These are phyloP conservation scores for Eimeria acervulina DNA, from an alignment of 169 alveolate species.

Conservation along the genomic window DNA sequence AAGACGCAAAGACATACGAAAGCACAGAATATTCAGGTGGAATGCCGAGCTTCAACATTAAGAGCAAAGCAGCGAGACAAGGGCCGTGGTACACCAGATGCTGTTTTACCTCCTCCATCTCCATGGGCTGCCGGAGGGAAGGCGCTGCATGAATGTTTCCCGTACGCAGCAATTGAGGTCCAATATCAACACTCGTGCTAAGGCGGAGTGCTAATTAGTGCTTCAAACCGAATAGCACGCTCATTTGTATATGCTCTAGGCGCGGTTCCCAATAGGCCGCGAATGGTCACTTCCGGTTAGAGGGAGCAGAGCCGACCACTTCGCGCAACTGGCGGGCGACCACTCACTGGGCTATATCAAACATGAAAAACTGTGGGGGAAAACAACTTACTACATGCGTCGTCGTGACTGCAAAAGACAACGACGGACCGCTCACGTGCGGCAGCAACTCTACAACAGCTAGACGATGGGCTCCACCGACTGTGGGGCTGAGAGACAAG, in stretches of 20 bases:
- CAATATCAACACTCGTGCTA: too few species aligned
- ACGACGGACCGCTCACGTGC: not conserved
- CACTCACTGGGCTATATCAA: too few species aligned
- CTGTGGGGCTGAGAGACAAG: slow-evolving; percentile 61
- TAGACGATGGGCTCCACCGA: slow-evolving; percentile 26
- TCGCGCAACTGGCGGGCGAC: not conserved
- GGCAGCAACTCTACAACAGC: not conserved
- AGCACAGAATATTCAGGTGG: not conserved
- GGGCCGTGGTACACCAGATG: not conserved
- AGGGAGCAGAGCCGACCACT: not conserved
- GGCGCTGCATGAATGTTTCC: slow-evolving; percentile 18
- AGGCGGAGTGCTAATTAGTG: not conserved
- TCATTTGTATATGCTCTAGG: not conserved
- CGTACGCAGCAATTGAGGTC: not conserved
- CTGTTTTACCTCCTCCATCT: slow-evolving; percentile 6
- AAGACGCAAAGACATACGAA: not conserved
- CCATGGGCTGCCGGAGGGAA: not conserved
- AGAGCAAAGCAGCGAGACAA: not conserved
- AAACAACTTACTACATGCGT: not conserved
- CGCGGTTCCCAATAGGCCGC: slow-evolving; percentile 43
- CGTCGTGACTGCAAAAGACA: not conserved
- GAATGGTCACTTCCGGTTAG: slow-evolving; percentile 30
- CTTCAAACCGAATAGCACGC: not conserved
- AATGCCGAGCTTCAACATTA: not conserved
- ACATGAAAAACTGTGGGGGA: not conserved